Conservation (phyloP, 768 basidiomycete species). For the Rhodotorula diobovata region DNA sequence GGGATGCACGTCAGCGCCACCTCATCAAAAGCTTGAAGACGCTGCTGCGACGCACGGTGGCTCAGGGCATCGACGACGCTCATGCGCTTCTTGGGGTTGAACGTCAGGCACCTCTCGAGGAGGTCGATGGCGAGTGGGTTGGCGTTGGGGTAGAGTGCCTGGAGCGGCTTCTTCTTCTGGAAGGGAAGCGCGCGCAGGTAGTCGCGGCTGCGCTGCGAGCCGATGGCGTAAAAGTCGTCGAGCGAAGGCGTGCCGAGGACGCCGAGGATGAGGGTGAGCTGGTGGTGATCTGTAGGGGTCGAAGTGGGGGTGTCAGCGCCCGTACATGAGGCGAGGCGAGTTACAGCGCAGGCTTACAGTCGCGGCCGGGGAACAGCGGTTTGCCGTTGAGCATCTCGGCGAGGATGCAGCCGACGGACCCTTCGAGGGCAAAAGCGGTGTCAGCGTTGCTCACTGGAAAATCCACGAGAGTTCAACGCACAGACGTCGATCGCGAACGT, state of each 20-base stretch:
- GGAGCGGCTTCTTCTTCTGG: slow-evolving; percentile 77
- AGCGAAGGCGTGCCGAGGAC: slow-evolving; percentile 94
- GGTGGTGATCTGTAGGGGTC: slow-evolving; percentile 74
- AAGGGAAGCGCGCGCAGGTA: slow-evolving; percentile 94
- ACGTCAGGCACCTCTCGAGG: slow-evolving; percentile 73
- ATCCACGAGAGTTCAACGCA: neutral
- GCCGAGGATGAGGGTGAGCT: slow-evolving; percentile 89
- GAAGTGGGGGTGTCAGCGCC: neutral
- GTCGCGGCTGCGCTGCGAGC: slow-evolving; percentile 81
- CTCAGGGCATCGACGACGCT: slow-evolving; percentile 88
- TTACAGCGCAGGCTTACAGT: slow-evolving; percentile 53
- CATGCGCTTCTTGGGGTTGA: slow-evolving; percentile 94
- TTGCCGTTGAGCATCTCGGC: slow-evolving; percentile 96
- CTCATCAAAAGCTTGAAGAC: slow-evolving; percentile 40
- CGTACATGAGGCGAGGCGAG: neutral
- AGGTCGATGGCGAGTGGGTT: slow-evolving; percentile 65
- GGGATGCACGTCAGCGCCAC: neutral
- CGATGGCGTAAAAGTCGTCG: slow-evolving; percentile 97
- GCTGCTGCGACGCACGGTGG: slow-evolving; percentile 53
- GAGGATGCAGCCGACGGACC: slow-evolving; percentile 52
- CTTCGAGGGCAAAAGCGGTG: slow-evolving; percentile 8
- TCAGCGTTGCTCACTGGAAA: neutral
- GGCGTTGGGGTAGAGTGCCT: slow-evolving; percentile 67
- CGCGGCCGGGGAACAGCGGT: slow-evolving; percentile 92
- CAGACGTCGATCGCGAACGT: slow-evolving; percentile 63